These are phyloP conservation scores for Paxillus involutus DNA, from an alignment of 768 basidiomycete genomes.

Conservation along the genomic window DNA sequence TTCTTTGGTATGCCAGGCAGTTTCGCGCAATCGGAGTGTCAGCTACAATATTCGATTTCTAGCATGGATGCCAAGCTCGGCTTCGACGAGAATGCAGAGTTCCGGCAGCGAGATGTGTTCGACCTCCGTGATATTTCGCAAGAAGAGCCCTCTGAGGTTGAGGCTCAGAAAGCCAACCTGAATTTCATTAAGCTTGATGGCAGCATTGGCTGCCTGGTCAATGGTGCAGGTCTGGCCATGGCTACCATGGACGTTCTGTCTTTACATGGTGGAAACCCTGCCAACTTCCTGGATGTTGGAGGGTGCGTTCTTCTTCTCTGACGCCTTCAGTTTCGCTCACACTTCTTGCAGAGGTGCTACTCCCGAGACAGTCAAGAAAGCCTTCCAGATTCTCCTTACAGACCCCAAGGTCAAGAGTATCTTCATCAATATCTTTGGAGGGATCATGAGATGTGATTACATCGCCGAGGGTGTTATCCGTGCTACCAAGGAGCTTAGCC, in stretches of 20 bases:
- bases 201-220: conserved; percentile 94
- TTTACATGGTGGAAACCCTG: conserved; percentile 93
- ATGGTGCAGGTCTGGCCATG: conserved; percentile 99
- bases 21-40: not conserved
- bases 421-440: conserved; percentile 98
- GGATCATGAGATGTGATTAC: conserved; percentile 99
- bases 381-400: conserved; percentile 89
- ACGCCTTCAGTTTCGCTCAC: conserved; percentile 1
- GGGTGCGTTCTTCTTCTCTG: conserved; percentile 50
- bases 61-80: conserved; percentile 99
- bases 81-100: conserved; percentile 99
- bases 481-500: conserved; percentile 86
- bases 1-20: conserved; percentile 78
- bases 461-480: conserved; percentile 98
- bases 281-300: conserved; percentile 98
- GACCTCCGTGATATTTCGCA: conserved; percentile 88
- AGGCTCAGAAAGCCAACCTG: conserved; percentile 92
- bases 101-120: conserved; percentile 92
- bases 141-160: conserved; percentile 96
- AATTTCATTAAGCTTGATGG: conserved; percentile 99
- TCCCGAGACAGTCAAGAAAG: conserved; percentile 99
- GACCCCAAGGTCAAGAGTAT: conserved; percentile 97
- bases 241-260: conserved; percentile 99
- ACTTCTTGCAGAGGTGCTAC: conserved; percentile 77
- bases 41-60: conserved; percentile 5